Evolutionary conservation across 345 rosid genomes (phyloP).

Genomic region (Litchi chinensis): DNA sequence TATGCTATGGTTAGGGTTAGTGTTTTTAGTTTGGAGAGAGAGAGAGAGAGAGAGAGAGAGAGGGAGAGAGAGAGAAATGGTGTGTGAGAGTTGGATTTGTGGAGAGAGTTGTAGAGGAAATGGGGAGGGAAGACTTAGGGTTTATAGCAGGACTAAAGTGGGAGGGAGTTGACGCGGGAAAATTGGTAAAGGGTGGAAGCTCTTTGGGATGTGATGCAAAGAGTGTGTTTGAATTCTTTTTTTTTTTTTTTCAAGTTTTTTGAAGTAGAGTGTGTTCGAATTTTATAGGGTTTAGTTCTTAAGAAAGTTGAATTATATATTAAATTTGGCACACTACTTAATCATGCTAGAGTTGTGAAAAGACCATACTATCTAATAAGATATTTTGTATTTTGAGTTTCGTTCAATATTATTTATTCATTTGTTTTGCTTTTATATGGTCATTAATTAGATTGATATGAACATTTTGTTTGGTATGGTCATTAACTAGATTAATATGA

Average conservation of each 20-base stretch:
- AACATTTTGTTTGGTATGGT: too few species aligned
- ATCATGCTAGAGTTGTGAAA: background rate
- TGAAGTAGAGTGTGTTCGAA: conserved; percentile 36
- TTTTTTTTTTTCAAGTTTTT: too few species aligned
- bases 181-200: conserved; percentile 41
- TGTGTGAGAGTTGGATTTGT: background rate
- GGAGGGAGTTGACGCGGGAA: conserved; percentile 62
- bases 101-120: conserved; percentile 18
- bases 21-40: conserved; percentile 11
- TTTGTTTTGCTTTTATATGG: too few species aligned
- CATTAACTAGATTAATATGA: too few species aligned
- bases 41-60: conserved; percentile 15
- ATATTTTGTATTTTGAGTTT: background rate
- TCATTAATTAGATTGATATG: too few species aligned
- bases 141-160: conserved; percentile 40
- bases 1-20: conserved; percentile 3
- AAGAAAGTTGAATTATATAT: background rate
- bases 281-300: conserved; percentile 24
- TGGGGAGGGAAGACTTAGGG: conserved; percentile 30
- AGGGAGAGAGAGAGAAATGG: conserved; percentile 21
- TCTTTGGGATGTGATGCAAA: conserved; percentile 36
- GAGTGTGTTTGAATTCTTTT: conserved; percentile 38
- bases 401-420: too few species aligned
- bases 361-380: background rate
- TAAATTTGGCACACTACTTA: background rate